Conservation (phyloP, 305 asterid species). For the Ilex paraguariensis region DNA sequence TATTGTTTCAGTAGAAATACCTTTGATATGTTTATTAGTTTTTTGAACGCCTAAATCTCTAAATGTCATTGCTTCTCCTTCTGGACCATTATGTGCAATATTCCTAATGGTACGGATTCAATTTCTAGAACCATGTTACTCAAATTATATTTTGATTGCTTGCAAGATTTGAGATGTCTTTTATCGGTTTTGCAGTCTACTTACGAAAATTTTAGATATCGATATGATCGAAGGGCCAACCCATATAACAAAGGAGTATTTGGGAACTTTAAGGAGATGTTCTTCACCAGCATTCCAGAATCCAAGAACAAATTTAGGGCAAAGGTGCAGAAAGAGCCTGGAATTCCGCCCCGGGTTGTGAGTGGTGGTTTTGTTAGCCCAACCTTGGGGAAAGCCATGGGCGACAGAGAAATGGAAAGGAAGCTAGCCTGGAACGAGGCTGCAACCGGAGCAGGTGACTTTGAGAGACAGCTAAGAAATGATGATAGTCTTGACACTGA, state of each 20-base stretch:
- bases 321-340: constrained; percentile 39
- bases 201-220: constrained; percentile 79
- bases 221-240: constrained; percentile 50
- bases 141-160: no score
- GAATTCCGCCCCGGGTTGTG: constrained; percentile 25
- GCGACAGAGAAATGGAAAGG: constrained; percentile 30
- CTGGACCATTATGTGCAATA: no score
- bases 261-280: constrained; percentile 56
- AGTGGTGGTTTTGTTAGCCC: constrained; percentile 34
- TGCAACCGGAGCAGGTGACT: constrained; percentile 7
- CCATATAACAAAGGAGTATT: constrained; percentile 65
- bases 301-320: constrained; percentile 83
- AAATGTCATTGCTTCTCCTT: no score
- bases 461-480: constrained; percentile 18
- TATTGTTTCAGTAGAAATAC: no score
- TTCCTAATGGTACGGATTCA: no score
- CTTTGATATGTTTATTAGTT: no score
- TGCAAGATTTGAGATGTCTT: constrained; percentile 9
- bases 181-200: constrained; percentile 57
- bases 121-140: no score
- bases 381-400: constrained; percentile 27
- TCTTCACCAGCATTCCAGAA: constrained; percentile 58
- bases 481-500: constrained; percentile 23
- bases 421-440: constrained; percentile 41
- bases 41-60: no score